Evolutionary conservation across 306 rosid genomes (phyloP), one percentile per base, ranked within the genome.

Genomic region (Sphenostylis stenocarpa): DNA sequence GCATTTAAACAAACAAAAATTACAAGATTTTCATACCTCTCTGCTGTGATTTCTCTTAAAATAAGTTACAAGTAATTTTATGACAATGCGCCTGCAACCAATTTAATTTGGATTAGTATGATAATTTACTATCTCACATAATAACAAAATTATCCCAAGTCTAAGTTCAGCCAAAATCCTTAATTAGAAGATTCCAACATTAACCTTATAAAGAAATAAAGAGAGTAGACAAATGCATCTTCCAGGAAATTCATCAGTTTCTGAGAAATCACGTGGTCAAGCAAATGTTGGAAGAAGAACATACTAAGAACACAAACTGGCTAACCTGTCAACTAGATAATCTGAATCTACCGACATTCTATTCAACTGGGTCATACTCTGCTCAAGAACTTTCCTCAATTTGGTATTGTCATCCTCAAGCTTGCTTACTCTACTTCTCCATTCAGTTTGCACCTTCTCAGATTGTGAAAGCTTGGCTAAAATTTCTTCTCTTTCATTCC

Each of bases 331-430:
- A 70, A 92, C 97, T 58, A 92, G 93, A 77, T 39, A 88, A 86
- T 93, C 98, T 52, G 98, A 93, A 84, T 93, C 98, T 70, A 93
- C 34, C 1, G 98, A 93, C 98, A 93, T 93, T 84, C 98, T 88
- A 86, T 88, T 93, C 44, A 93, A 90, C 87, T 85, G 87, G 60
- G 91, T 91, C 96, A 93, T 93, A 85, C 96, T 88, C 82, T 88
- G 96, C 83, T 93, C 97, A 81, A 93, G 80, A 80, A 90, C 97
- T 33, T 84, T 91, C 49, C 93, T 90, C 38, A 93, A 44, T 78
- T 90, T 93, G 73, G 93, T 88, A 83, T 93, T 93, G 82, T 93
- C 98, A 45, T 91, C 97, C 91, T 92, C 97, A 31, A 92, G 91
- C 77, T 90, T 92, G 63, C 77, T 85, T 72, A 88, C 93, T 43